Evolutionary conservation across 2,329 filamentous ascomycete species (phyloP).

Genomic region (Penicillium griseofulvum): DNA sequence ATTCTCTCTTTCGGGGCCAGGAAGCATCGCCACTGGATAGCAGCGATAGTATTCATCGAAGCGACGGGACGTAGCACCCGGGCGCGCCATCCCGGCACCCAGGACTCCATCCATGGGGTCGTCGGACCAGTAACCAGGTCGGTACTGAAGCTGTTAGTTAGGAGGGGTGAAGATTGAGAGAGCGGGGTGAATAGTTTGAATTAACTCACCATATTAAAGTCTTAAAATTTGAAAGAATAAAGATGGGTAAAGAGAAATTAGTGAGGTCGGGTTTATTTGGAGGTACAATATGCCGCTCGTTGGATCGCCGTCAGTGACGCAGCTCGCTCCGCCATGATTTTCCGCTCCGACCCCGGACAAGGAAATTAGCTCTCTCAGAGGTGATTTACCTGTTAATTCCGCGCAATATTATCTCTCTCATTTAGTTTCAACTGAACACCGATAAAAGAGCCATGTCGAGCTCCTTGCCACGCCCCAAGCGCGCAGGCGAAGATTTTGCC

Average conservation of each 20-base stretch:
- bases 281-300: conserved; percentile 9
- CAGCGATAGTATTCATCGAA: conserved; percentile 99
- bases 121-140: conserved; percentile 52
- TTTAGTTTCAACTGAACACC: background rate
- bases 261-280: background rate
- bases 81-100: conserved; percentile 53
- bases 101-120: conserved; percentile 54
- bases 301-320: conserved; percentile 35
- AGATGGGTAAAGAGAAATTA: background rate
- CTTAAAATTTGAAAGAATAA: background rate
- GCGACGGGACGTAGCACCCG: conserved; percentile 59
- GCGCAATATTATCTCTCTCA: background rate
- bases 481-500: conserved; percentile 76
- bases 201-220: conserved; percentile 26
- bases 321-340: conserved; percentile 39
- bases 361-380: conserved; percentile 1
- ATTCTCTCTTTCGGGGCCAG: conserved; percentile 80
- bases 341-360: conserved; percentile 40
- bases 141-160: conserved; percentile 37
- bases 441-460: conserved; percentile 50
- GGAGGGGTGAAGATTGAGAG: background rate
- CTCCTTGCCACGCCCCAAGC: conserved; percentile 73
- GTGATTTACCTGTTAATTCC: conserved; percentile 8
- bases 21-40: conserved; percentile 93
- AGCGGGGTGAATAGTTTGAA: background rate